A percentile compares a stretch with the other conserved stretches of the same genome.
Conservation (phyloP, 1,139 yeast genomes). For the Scheffersomyces lignicola region DNA sequence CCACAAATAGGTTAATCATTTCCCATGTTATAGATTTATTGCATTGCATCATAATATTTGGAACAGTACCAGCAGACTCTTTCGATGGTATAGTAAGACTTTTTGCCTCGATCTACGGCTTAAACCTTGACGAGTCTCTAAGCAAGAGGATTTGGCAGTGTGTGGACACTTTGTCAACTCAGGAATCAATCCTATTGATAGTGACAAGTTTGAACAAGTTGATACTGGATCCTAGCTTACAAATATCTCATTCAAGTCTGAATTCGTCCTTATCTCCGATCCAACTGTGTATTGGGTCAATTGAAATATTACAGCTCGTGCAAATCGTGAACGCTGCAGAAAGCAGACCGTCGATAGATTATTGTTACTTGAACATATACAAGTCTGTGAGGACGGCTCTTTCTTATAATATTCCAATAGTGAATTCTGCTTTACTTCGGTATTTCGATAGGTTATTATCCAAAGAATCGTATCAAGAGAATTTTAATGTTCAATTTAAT, state of each 20-base stretch:
- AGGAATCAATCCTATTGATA: conserved; percentile 20
- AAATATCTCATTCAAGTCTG: conserved; percentile 15
- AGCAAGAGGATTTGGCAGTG: conserved; percentile 39
- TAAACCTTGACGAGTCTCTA: conserved; percentile 35
- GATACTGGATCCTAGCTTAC: conserved; percentile 27
- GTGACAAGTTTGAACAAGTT: conserved; percentile 24
- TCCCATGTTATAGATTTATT: conserved; percentile 45
- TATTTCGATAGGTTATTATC: conserved; percentile 36
- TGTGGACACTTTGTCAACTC: conserved; percentile 22
- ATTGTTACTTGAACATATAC: conserved; percentile 23
- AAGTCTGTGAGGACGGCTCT: conserved; percentile 23
- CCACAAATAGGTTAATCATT: conserved; percentile 42
- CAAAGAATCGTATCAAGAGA: conserved; percentile 21
- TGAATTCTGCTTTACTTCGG: conserved; percentile 34
- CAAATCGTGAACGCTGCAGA: conserved; percentile 18
- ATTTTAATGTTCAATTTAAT: conserved; percentile 13
- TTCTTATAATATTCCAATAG: conserved; percentile 26
- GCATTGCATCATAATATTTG: conserved; percentile 47
- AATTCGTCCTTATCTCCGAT: conserved; percentile 15
- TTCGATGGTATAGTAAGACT: conserved; percentile 43
- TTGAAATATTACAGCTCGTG: conserved; percentile 25
- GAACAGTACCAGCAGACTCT: conserved; percentile 44
- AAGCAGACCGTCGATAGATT: conserved; percentile 11
- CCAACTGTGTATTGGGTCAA: conserved; percentile 53
- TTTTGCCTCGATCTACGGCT: conserved; percentile 41